A percentile compares a stretch with the other conserved stretches of the same genome.
Evolutionary conservation across 2,329 filamentous ascomycete species (phyloP).

Genomic region (Hypocrella siamensis): DNA sequence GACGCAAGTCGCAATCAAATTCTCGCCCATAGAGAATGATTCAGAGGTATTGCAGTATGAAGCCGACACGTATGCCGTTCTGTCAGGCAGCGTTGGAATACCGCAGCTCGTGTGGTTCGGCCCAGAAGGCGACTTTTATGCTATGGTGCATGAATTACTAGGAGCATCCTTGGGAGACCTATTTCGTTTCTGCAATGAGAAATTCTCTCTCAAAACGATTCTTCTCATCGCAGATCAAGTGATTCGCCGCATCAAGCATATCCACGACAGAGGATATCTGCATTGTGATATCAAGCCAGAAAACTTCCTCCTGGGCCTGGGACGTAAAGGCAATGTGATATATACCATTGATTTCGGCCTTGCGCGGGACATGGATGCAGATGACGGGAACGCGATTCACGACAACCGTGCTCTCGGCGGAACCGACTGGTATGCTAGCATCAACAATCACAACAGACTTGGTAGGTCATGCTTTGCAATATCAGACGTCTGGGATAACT

Average conservation of each 20-base stretch:
- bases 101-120: slow-evolving; percentile 99
- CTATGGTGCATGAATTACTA: slow-evolving; percentile 94
- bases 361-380: slow-evolving; percentile 27
- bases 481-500: background rate
- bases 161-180: slow-evolving; percentile 91
- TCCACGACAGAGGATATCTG: slow-evolving; percentile 98
- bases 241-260: slow-evolving; percentile 98
- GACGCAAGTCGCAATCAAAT: slow-evolving; percentile 98
- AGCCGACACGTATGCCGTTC: slow-evolving; percentile 75
- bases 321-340: slow-evolving; percentile 97
- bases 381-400: background rate
- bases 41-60: slow-evolving; percentile 98
- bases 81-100: slow-evolving; percentile 92
- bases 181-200: slow-evolving; percentile 99
- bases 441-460: slow-evolving; percentile 1
- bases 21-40: slow-evolving; percentile 98
- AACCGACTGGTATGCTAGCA: slow-evolving; percentile 1
- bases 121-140: slow-evolving; percentile 98
- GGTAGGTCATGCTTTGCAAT: background rate
- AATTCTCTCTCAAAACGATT: slow-evolving; percentile 96
- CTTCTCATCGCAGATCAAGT: slow-evolving; percentile 90
- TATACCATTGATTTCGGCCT: slow-evolving; percentile 98
- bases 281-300: slow-evolving; percentile 99
- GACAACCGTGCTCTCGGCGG: background rate
- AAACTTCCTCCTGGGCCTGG: slow-evolving; percentile 98